Base-by-base conservation (phyloP, 371 early-diverging fungal species). In the Lichtheimia corymbifera region DNA sequence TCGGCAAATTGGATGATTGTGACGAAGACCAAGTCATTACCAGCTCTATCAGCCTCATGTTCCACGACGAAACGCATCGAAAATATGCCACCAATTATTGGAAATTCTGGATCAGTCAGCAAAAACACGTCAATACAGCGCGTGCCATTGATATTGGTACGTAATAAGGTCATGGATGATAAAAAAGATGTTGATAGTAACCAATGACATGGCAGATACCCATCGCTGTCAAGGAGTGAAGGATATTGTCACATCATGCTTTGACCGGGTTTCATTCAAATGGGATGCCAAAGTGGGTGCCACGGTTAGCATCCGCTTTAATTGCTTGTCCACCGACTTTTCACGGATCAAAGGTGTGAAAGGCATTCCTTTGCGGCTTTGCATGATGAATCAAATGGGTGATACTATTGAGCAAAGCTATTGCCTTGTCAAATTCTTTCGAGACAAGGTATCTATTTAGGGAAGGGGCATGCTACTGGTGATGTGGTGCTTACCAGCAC, bases 41-140 rank as follows among this genome's bases (percentile, higher is more conserved):
- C 7, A 86, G 85, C 28, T 86, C 87, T 2, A 61, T 91, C 58
- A 83, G 77, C 20, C 83, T 93, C 44, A 81, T 82, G 44, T 93
- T 93, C 65, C 91, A 91, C 65, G 89, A 90, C 22, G 85, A 86
- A 12, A 71, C 83, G n/a, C 91, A 93, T 70, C 87, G 91, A 18
- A 75, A 80, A 56, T 75, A 85, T 12, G 86, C 91, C 0, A 72
- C 83, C 3, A 83, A 84, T 12, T 88, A 89, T 59, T 93, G 93
- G 93, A 80, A 80, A 53, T 90, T 86, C 59, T 91, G 93, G 91
- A 65, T 87, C 15, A 79, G 79, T 49, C 91, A 91, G 63, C 91
- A 91, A 67, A 72, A 82, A 5, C 72, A 75, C 42, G 80, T 82
- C 13, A 78, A 79, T 43, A 64, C 63, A 3, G 85, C 88, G 0